A percentile compares a stretch with the other conserved stretches of the same genome.
Conservation (phyloP, 257 asterid species). For the Primulina tabacum region DNA sequence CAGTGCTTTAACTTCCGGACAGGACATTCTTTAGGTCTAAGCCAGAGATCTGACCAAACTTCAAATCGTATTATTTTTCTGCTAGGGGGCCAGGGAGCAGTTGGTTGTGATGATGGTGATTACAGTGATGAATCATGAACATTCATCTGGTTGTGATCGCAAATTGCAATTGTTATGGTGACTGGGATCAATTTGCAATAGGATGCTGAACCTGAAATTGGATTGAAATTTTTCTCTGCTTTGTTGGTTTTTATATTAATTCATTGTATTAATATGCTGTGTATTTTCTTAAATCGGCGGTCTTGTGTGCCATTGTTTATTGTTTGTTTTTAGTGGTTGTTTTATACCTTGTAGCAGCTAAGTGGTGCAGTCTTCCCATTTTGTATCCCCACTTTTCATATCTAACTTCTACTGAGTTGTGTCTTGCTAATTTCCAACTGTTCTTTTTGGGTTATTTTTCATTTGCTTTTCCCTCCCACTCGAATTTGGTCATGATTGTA, state of each 20-base stretch:
- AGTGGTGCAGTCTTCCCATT: constrained; percentile 4
- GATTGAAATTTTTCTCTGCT: background rate
- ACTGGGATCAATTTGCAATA: background rate
- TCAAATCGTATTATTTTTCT: background rate
- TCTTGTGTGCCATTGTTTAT: constrained; percentile 3
- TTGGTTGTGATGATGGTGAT: background rate
- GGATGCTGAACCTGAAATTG: background rate
- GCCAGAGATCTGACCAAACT: background rate
- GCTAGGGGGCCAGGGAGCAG: background rate
- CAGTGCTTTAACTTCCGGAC: background rate
- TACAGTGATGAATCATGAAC: too few relatives aligned
- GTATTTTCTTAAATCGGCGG: background rate
- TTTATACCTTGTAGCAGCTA: constrained; percentile 14
- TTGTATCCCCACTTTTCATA: background rate
- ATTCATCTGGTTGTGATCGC: background rate
- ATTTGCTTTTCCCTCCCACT: background rate
- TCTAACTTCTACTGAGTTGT: background rate
- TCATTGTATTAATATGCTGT: background rate
- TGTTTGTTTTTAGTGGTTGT: constrained; percentile 3
- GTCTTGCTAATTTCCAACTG: background rate
- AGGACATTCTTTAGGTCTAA: background rate
- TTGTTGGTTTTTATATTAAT: background rate
- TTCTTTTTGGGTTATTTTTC: background rate
- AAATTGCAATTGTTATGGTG: background rate
- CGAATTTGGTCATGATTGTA: background rate